Conservation (phyloP, 345 rosid genomes). For the Lepidium aucheri region DNA sequence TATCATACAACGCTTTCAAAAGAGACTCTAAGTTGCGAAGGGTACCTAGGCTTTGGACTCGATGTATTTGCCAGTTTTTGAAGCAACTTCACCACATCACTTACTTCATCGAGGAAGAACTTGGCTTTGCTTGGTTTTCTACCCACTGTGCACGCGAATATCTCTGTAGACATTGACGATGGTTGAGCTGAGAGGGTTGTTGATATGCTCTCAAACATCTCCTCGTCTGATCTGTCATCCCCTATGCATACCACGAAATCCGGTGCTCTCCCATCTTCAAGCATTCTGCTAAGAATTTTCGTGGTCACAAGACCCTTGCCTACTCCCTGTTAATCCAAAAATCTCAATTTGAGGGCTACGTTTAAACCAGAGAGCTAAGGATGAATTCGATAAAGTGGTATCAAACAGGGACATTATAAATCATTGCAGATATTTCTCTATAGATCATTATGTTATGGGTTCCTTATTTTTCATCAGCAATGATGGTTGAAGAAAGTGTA, state of each 20-base stretch:
- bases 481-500: neutral
- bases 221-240: constrained; percentile 62
- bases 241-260: constrained; percentile 57
- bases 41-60: constrained; percentile 13
- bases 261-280: constrained; percentile 30
- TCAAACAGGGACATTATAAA: neutral
- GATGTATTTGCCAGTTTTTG: constrained; percentile 32
- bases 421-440: neutral
- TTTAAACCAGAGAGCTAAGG: neutral
- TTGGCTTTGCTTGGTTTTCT: constrained; percentile 59
- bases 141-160: constrained; percentile 56
- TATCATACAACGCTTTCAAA: constrained; percentile 22
- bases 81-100: constrained; percentile 36
- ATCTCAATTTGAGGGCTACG: neutral
- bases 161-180: constrained; percentile 30
- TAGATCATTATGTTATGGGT: neutral
- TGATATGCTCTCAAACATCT: constrained; percentile 52
- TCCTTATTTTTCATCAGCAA: neutral
- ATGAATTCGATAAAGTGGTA: neutral
- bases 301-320: constrained; percentile 45
- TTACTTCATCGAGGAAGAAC: constrained; percentile 46
- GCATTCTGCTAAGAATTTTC: constrained; percentile 37
- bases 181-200: constrained; percentile 19
- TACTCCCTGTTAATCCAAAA: constrained; percentile 37
- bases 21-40: constrained; percentile 23